Evolutionary conservation across 345 rosid genomes (phyloP), one percentile per base, ranked within the genome.

Genomic region (Acer campestre): DNA sequence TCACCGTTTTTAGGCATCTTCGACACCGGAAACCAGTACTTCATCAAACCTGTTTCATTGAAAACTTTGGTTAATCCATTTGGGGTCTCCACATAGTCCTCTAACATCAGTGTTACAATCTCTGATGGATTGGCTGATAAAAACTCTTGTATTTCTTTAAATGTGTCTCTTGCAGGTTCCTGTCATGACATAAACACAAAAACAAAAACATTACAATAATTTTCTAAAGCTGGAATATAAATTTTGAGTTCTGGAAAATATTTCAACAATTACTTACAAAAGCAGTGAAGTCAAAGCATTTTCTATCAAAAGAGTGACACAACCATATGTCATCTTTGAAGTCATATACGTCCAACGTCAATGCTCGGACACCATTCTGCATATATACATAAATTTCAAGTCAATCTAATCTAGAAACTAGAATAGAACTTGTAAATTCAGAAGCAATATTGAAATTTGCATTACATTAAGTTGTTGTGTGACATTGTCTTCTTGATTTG

Each of bases 271-370:
- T 58, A 80, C 89, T 68, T 81, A 90, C 91, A 78, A 86, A 91
- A 49, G 89, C 89, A 68, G 91, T 91, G 48, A 78, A 69, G 53
- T 84, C 89, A 67, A 77, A 67, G 64, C 95, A 91, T 61, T 83
- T 27, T 64, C 80, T 59, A 1, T 80, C 67, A 61, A 88, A 80
- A 2, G 93, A 89, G 84, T 91, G 95, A 27, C 95, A 91, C 61
- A 88, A 68, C 95, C 93, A 89, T 10, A 91, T 81, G 31, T 86
- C 93, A 66, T 79, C 90, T 42, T 77, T 51, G 63, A 88, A 91
- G 81, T 91, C 95, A 46, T 91, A 89, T 0, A 87, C 81, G 75
- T 89, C 91, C 61, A 91, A 83, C 95, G 89, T 88, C 77, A 91
- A 80, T 23, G 84, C 91, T 82, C 91, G 85, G 78, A 81, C 93